Base-by-base conservation (phyloP, 306 rosid genomes). In the Lathyrus sativus region DNA sequence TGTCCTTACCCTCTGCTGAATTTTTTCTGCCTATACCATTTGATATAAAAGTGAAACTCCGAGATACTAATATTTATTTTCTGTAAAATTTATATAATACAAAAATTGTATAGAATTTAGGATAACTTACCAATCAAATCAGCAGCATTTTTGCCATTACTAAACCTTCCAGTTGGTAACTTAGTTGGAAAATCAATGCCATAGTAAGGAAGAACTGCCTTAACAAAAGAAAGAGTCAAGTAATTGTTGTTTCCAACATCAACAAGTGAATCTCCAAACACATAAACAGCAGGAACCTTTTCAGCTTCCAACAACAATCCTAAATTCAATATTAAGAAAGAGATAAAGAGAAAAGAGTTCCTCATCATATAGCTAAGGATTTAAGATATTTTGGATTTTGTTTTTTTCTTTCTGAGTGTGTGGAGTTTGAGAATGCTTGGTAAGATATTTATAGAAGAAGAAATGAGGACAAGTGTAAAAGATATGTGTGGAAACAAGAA, bases 161-260 rank as follows among this genome's bases (percentile, higher is more conserved):
- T 75, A 65, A 87, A 90, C 74, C 95, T 82, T 1, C 95, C 95
- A 7, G 75, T 79, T 2, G 90, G 85, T 46, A 45, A 74, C 29
- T 61, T 78, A 62, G 82, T 77, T 3, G 97, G 95, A 60, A 82
- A 88, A 55, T 90, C 92, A 22, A 88, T 17, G 22, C 95, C 92
- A 26, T 84, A 80, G 79, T 81, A 85, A 50, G 87, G 89, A 13
- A 81, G 76, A 71, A 75, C 74, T 45, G 95, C 97, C 61, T 78
- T 80, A 67, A 61, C 73, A 6, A 85, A 29, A 37, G 95, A 86
- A 17, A 81, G 22, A 42, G 2, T 41, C n/a, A 90, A 78, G 76
- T 82, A 67, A 60, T 91, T 85, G 72, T 91, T 91, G 81, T 91
- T 91, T 14, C 97, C 97, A 50, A 91, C 97, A 62, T 91, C 97